These are phyloP conservation scores for Coemansia erecta DNA, from an alignment of 192 early-diverging fungal genomes.

Conservation along the genomic window DNA sequence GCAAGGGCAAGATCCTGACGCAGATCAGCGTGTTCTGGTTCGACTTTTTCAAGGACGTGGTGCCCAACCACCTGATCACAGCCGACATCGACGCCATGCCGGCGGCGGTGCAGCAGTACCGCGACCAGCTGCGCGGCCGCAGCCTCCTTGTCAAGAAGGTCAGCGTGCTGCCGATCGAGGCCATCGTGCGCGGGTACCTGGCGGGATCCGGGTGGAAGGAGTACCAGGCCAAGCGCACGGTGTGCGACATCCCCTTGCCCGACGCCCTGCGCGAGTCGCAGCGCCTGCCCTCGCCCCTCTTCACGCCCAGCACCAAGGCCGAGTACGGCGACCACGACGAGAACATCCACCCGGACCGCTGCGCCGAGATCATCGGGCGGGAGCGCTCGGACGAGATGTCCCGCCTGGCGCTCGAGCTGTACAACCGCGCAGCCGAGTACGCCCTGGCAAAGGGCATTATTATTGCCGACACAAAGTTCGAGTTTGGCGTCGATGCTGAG, in stretches of 20 bases:
- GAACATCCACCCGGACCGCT: conserved; percentile 94
- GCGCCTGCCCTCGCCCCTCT: conserved; percentile 77
- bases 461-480: conserved; percentile 99
- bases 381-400: conserved; percentile 74
- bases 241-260: conserved; percentile 90
- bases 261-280: conserved; percentile 79
- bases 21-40: conserved; percentile 98
- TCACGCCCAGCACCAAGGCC: conserved; percentile 98
- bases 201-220: conserved; percentile 96
- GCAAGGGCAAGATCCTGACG: conserved; percentile 97
- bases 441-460: conserved; percentile 85
- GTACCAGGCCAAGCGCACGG: conserved; percentile 87
- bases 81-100: conserved; percentile 94
- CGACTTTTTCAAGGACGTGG: conserved; percentile 75
- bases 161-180: conserved; percentile 91
- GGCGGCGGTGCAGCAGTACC: conserved; percentile 79
- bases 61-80: conserved; percentile 97
- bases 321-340: conserved; percentile 98
- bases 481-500: conserved; percentile 90
- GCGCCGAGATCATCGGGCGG: conserved; percentile 82
- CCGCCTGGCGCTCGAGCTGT: conserved; percentile 72
- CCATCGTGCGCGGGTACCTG: conserved; percentile 98
- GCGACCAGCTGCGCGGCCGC: conserved; percentile 82
- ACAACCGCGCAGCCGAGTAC: conserved; percentile 80
- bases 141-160: conserved; percentile 91